These are phyloP conservation scores for Lactarius quietus DNA, from an alignment of 768 basidiomycete genomes.

Conservation along the genomic window DNA sequence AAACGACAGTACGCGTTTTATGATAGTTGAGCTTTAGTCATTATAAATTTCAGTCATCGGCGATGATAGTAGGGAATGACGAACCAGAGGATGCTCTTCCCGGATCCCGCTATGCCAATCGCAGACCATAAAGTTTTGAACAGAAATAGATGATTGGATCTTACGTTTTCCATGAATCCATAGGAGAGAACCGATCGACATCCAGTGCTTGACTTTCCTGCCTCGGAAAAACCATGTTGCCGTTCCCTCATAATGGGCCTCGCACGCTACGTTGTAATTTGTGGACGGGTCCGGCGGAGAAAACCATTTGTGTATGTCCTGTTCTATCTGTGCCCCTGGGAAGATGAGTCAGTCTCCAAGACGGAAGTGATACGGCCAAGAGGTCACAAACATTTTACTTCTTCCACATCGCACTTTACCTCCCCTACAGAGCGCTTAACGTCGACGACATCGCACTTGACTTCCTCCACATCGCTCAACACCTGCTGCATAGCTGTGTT, in stretches of 20 bases:
- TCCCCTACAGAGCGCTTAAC: too few species aligned
- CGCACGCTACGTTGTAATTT: background rate
- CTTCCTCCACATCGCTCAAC: too few species aligned
- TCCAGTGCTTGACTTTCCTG: background rate
- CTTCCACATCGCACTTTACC: too few species aligned
- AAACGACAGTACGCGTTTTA: background rate
- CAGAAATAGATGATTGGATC: background rate
- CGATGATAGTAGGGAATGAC: background rate
- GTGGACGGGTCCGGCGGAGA: background rate
- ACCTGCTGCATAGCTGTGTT: background rate
- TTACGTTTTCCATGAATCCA: background rate
- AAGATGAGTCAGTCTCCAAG: background rate
- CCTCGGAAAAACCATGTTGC: background rate
- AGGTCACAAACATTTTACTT: background rate
- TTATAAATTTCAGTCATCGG: background rate
- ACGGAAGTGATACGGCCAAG: background rate
- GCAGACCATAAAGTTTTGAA: background rate
- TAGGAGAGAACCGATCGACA: background rate
- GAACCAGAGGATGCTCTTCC: background rate
- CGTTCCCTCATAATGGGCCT: background rate
- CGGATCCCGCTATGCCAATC: background rate
- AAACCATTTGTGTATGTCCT: background rate
- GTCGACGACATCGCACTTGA: too few species aligned
- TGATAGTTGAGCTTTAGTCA: background rate
- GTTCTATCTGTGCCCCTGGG: background rate